Percentiles rank a stretch among this genome's conserved stretches.
Conservation (phyloP, 805 yeast species). For the Clavispora phyllophila region DNA sequence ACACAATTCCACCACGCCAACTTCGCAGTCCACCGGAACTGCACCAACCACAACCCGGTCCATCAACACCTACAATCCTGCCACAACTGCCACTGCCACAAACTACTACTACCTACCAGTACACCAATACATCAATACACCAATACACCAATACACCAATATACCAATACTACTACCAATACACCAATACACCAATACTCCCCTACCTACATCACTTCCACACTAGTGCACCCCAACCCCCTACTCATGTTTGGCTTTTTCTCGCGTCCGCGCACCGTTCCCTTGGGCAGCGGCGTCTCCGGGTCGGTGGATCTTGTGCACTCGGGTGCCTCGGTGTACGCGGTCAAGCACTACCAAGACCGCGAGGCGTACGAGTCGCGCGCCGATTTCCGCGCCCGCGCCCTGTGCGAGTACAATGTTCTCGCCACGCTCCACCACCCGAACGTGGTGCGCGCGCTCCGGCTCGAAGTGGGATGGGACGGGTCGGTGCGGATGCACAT, state of each 20-base stretch:
- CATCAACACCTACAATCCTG: no score
- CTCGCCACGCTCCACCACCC: slow-evolving; percentile 23
- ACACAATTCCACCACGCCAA: no score
- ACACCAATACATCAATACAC: no score
- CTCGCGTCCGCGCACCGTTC: not conserved
- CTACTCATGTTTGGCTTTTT: not conserved
- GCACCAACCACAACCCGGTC: no score
- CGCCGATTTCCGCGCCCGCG: slow-evolving; percentile 34
- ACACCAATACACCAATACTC: no score
- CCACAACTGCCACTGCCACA: no score
- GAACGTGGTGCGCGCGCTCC: slow-evolving; percentile 32
- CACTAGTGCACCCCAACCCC: not conserved
- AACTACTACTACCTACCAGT: no score
- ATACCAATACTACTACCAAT: no score
- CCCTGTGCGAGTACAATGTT: slow-evolving; percentile 31
- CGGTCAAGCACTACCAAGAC: slow-evolving; percentile 42
- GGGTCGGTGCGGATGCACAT: slow-evolving; percentile 24
- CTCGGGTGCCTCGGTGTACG: slow-evolving; percentile 18
- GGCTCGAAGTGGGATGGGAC: slow-evolving; percentile 20
- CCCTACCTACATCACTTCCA: no score
- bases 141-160: no score
- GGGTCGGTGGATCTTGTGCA: slow-evolving; percentile 29
- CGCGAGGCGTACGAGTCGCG: slow-evolving; percentile 37
- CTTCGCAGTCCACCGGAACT: no score
- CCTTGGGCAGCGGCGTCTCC: slow-evolving; percentile 30